phyloP scores from a whole-genome alignment of 495 filamentous ascomycete genomes.

The Podospora comata region DNA sequence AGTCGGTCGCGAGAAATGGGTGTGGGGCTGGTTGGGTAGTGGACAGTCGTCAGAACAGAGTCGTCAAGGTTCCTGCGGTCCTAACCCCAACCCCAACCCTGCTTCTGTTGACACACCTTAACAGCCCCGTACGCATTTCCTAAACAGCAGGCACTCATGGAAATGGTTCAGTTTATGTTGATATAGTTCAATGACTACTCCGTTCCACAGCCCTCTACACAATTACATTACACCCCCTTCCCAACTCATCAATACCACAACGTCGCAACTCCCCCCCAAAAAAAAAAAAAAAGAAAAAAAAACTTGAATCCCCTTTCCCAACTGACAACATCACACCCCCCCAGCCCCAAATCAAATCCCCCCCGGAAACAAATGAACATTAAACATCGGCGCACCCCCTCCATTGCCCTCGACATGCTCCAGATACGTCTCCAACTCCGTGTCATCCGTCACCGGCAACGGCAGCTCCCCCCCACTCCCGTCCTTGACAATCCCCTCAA shows the following conservation, averaged over 20 bases:
- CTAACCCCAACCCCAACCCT: neutral
- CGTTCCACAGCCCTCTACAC: too few relatives aligned
- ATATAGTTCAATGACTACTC: too few relatives aligned
- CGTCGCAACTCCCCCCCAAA: too few relatives aligned
- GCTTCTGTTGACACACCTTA: neutral
- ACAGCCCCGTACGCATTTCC: too few relatives aligned
- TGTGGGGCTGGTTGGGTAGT: neutral
- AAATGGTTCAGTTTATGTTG: too few relatives aligned
- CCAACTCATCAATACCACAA: too few relatives aligned
- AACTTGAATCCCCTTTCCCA: too few relatives aligned
- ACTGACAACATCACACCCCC: too few relatives aligned
- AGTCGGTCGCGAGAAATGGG: neutral
- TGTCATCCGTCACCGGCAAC: conserved; percentile 62
- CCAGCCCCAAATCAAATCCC: neutral
- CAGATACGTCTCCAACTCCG: conserved; percentile 68
- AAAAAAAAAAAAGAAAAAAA: too few relatives aligned
- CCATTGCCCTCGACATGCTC: conserved; percentile 54
- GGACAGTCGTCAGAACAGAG: neutral
- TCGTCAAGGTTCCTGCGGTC: neutral
- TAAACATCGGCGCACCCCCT: conserved; percentile 61
- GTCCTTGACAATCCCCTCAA: conserved; percentile 66
- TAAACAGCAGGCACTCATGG: too few relatives aligned
- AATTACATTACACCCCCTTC: too few relatives aligned
- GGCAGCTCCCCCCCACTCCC: conserved; percentile 52
- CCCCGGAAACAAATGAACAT: conserved; percentile 40